Conservation (phyloP, 2,329 filamentous ascomycete genomes). For the Alternaria metachromatica region DNA sequence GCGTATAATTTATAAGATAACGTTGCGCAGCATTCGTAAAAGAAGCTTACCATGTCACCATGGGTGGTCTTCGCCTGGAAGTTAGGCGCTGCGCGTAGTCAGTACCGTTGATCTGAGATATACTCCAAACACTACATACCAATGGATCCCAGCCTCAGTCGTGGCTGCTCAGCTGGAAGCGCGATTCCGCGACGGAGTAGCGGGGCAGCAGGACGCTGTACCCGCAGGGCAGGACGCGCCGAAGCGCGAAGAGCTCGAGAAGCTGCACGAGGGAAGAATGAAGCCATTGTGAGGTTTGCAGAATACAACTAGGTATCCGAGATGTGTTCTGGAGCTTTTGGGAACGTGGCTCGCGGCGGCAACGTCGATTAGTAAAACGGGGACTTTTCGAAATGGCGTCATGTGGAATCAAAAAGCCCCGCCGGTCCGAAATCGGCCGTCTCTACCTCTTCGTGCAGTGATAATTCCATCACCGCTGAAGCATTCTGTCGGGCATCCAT, state of each 20-base stretch:
- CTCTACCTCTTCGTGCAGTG: neutral
- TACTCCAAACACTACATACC: constrained; percentile 26
- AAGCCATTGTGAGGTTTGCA: constrained; percentile 37
- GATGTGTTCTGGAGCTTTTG: constrained; percentile 6
- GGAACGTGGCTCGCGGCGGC: neutral
- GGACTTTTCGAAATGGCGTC: constrained; percentile 17
- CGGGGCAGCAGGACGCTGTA: constrained; percentile 34
- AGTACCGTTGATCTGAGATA: too few species aligned
- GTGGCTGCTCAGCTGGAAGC: constrained; percentile 49
- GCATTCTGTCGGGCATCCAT: neutral
- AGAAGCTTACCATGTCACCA: constrained; percentile 63
- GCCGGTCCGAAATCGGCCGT: constrained; percentile 14
- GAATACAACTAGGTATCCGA: neutral
- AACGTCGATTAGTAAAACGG: constrained; percentile 1
- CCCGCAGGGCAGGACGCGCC: constrained; percentile 32
- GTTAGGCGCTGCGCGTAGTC: constrained; percentile 69
- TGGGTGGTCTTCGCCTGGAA: constrained; percentile 82
- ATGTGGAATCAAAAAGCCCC: constrained; percentile 9
- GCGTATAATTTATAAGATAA: too few species aligned
- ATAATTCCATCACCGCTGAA: neutral
- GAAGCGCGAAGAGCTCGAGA: constrained; percentile 41
- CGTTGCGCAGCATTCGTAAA: constrained; percentile 50
- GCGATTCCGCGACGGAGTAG: constrained; percentile 49
- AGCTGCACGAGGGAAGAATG: constrained; percentile 44
- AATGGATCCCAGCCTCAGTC: constrained; percentile 53